Percentiles rank a stretch among this genome's conserved stretches.
Conservation (phyloP, 371 early-diverging fungal genomes). For the Rhizopus microsporus region DNA sequence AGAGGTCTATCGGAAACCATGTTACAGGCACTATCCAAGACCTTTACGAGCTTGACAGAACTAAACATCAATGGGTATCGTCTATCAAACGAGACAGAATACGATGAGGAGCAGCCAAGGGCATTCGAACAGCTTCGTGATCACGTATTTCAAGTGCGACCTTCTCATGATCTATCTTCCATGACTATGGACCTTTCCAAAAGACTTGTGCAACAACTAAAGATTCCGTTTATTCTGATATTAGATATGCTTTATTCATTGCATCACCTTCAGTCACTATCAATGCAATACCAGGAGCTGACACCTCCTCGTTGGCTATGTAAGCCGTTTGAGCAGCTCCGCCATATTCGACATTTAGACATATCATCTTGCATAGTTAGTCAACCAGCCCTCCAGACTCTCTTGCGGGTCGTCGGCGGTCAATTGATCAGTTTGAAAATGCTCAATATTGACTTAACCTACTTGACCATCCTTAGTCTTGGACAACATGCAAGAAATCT, state of each 20-base stretch:
- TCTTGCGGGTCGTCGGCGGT: conserved; percentile 23
- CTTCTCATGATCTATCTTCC: conserved; percentile 37
- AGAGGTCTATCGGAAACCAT: conserved; percentile 30
- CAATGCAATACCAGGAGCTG: conserved; percentile 40
- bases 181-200: conserved; percentile 40
- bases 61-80: conserved; percentile 33
- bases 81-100: not conserved
- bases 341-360: conserved; percentile 31
- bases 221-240: conserved; percentile 24
- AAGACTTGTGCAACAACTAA: conserved; percentile 20
- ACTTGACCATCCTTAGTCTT: conserved; percentile 30
- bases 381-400: conserved; percentile 27
- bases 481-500: conserved; percentile 21
- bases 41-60: conserved; percentile 22
- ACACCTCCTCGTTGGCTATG: conserved; percentile 9
- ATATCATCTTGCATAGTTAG: conserved; percentile 39
- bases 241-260: conserved; percentile 9
- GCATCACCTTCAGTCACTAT: conserved; percentile 20
- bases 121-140: conserved; percentile 37
- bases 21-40: conserved; percentile 23
- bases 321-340: conserved; percentile 1
- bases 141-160: conserved; percentile 42
- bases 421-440: conserved; percentile 35
- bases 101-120: not conserved
- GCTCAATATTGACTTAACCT: conserved; percentile 41